These are phyloP conservation scores for Phytophthora citrophthora DNA, from an alignment of 352 stramenopile species.

Conservation along the genomic window DNA sequence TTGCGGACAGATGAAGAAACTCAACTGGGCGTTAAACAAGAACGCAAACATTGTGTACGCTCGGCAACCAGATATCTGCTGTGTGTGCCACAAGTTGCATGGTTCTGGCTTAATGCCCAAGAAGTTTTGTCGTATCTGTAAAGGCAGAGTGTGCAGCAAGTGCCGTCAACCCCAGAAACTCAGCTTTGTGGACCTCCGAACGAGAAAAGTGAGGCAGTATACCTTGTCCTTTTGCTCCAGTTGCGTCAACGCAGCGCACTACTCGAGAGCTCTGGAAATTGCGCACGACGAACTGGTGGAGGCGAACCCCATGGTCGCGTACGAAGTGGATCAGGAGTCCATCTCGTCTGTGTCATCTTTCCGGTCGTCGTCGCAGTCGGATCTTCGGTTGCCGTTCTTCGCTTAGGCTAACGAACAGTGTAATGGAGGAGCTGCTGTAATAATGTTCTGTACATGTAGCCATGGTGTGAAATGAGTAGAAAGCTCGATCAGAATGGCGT, in stretches of 20 bases:
- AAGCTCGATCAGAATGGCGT: no score
- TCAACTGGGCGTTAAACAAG: slow-evolving; percentile 42
- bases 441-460: no score
- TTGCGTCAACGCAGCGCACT: slow-evolving; percentile 24
- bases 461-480: no score
- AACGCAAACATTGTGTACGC: slow-evolving; percentile 30
- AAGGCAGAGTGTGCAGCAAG: slow-evolving; percentile 34
- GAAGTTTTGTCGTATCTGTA: slow-evolving; percentile 40
- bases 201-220: slow-evolving; percentile 31
- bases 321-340: slow-evolving; percentile 39
- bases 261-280: slow-evolving; percentile 21
- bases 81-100: slow-evolving; percentile 32
- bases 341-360: slow-evolving; percentile 41
- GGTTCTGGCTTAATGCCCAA: slow-evolving; percentile 15
- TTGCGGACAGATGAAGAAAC: slow-evolving; percentile 46
- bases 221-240: slow-evolving; percentile 34
- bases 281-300: slow-evolving; percentile 33
- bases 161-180: slow-evolving; percentile 35
- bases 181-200: slow-evolving; percentile 27
- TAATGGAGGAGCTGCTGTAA: no score
- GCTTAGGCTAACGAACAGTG: slow-evolving; percentile 1
- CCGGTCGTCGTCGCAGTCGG: slow-evolving; percentile 27
- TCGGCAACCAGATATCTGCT: slow-evolving; percentile 28
- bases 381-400: slow-evolving; percentile 31
- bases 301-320: slow-evolving; percentile 31